Percentiles rank a stretch among this genome's conserved stretches.
Conservation (phyloP, 2,329 filamentous ascomycete genomes). For the Alternaria tenuissima region DNA sequence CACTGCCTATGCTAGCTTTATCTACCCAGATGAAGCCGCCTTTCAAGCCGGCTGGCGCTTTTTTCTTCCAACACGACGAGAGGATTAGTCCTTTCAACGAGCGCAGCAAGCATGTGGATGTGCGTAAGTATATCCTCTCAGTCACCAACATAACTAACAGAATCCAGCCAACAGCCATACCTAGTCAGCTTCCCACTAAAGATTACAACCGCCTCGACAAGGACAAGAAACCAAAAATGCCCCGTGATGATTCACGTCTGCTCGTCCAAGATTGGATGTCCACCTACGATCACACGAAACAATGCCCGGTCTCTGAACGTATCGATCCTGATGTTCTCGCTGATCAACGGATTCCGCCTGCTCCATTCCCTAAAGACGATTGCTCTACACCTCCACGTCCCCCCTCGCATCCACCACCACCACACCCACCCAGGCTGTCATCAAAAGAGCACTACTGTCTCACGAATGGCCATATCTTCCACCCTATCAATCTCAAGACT, state of each 20-base stretch:
- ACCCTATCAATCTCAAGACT: constrained; percentile 21
- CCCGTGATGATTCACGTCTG: constrained; percentile 19
- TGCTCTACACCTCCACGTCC: constrained; percentile 1
- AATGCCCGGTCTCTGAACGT: constrained; percentile 27
- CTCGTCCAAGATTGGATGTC: constrained; percentile 30
- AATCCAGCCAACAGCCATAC: background rate
- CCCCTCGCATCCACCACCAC: background rate
- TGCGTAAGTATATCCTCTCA: constrained; percentile 3
- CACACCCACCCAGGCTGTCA: constrained; percentile 6
- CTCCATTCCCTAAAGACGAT: constrained; percentile 28
- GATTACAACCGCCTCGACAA: constrained; percentile 7
- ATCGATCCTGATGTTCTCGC: constrained; percentile 29
- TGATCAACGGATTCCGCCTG: constrained; percentile 30
- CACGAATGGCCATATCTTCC: constrained; percentile 32
- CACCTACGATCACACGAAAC: constrained; percentile 21
- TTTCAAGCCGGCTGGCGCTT: background rate
- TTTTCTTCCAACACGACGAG: constrained; percentile 6
- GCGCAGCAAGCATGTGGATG: constrained; percentile 6
- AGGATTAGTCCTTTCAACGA: constrained; percentile 8
- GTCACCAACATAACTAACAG: background rate
- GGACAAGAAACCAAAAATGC: constrained; percentile 19
- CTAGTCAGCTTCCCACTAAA: background rate
- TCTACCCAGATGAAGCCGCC: background rate
- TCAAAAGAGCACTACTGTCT: constrained; percentile 32
- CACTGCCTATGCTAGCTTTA: background rate